Base-by-base conservation (phyloP, 345 rosid genomes). In the Dimocarpus longan region DNA sequence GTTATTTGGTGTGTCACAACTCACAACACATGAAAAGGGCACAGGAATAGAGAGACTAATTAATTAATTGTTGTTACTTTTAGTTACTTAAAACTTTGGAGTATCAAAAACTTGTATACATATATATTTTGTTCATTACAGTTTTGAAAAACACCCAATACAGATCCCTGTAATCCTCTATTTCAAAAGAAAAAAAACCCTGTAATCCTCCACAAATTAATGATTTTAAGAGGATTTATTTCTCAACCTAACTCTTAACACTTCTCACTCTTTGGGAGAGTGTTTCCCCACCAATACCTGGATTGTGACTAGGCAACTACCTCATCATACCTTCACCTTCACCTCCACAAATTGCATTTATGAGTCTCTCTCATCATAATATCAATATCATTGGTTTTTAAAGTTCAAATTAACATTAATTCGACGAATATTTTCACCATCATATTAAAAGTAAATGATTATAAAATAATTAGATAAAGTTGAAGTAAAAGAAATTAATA, bases 281-380 rank as follows among this genome's bases (percentile, higher is more conserved):
- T 43, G 28, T 64, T 44, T 48, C 64, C 13, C 64, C 1, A 5
- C 12, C 70, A 64, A 26, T 8, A 15, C 37, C 44, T 11, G 19
- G 78, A 75, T 65, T 9, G 64, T 19, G 78, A 75, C 63, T 26
- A 12, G 32, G 16, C 71, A 75, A 75, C 78, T 46, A 66, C 70
- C 62, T 3, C 22, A 64, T 22, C 57, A 15, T 71, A 71, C 39
- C 52, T 32, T 26, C 21, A 13, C 62, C 26, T 50, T 12, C 15
- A 7, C 66, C 19, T 57, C 66, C 65, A 56, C 32, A 18, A 60
- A n/a, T 12, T n/a, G 63, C 63, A 57, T 57, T 57, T n/a, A 57
- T 57, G 24, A 57, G 56, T 40, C 12, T 63, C 54, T 15, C 64
- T 60, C 3, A 0, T 39, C 19, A 48, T 26, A 66, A 75, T 75